These are phyloP conservation scores for Sugiyamaella xylanicola DNA, from an alignment of 1,139 yeast species.

Conservation along the genomic window DNA sequence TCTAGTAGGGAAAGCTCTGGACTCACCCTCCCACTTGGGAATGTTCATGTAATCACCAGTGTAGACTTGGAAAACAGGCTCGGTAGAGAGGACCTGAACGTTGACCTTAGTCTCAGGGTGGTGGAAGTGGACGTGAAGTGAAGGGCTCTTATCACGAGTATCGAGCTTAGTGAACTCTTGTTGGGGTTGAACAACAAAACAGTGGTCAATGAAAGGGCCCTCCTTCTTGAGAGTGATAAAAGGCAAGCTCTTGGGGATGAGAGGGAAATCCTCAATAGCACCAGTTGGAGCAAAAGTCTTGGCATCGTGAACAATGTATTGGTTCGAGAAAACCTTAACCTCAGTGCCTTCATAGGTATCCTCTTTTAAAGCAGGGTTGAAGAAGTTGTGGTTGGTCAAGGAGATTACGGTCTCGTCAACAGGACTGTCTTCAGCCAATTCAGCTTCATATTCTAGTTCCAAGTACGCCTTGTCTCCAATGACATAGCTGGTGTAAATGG, in stretches of 20 bases:
- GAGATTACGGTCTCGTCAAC: constrained; percentile 55
- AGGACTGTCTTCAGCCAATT: constrained; percentile 46
- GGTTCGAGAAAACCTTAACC: constrained; percentile 40
- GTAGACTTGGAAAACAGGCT: constrained; percentile 69
- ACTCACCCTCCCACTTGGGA: constrained; percentile 40
- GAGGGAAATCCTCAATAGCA: constrained; percentile 41
- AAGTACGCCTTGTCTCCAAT: constrained; percentile 37
- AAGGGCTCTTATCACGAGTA: constrained; percentile 48
- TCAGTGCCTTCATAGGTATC: constrained; percentile 39
- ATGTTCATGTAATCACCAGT: constrained; percentile 58
- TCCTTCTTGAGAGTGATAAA: constrained; percentile 39
- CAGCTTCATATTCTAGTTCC: constrained; percentile 54
- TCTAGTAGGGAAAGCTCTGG: constrained; percentile 47
- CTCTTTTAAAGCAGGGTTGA: constrained; percentile 47
- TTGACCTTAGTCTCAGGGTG: constrained; percentile 51
- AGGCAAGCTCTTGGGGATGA: constrained; percentile 33
- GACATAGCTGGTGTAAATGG: constrained; percentile 47
- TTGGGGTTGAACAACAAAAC: constrained; percentile 51
- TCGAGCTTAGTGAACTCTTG: constrained; percentile 41
- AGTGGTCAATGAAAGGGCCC: constrained; percentile 52
- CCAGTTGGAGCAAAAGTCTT: constrained; percentile 56
- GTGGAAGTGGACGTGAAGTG: constrained; percentile 49
- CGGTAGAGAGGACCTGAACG: constrained; percentile 56
- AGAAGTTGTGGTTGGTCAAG: constrained; percentile 67
- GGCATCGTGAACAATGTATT: constrained; percentile 46